These are phyloP conservation scores for Entomortierella parvispora DNA, from an alignment of 192 early-diverging fungal species.

Conservation along the genomic window DNA sequence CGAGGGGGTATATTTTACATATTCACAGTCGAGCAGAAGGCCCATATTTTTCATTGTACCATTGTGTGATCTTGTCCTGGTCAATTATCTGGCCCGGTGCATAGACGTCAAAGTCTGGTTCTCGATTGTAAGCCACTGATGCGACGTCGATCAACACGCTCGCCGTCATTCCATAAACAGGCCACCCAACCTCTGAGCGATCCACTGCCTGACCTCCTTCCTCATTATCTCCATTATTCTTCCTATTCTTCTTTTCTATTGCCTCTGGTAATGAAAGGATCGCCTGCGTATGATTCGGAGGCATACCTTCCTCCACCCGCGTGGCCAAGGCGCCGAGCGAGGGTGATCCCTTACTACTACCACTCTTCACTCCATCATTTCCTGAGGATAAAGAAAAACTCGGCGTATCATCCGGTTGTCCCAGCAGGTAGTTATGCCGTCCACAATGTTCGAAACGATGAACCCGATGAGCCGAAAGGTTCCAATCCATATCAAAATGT, in stretches of 20 bases:
- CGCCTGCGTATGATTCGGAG: no score
- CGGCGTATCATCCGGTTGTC: not conserved
- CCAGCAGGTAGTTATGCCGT: slow-evolving; percentile 8
- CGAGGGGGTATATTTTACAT: no score
- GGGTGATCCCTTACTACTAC: no score
- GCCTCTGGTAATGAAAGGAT: not conserved
- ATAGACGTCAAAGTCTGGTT: slow-evolving; percentile 22
- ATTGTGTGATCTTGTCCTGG: not conserved
- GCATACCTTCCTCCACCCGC: not conserved
- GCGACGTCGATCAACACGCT: slow-evolving; percentile 28
- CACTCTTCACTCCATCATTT: not conserved
- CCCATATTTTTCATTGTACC: slow-evolving; percentile 23
- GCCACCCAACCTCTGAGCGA: slow-evolving; percentile 28
- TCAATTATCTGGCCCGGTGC: slow-evolving; percentile 18
- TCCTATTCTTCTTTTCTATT: not conserved
- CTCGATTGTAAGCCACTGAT: slow-evolving; percentile 20
- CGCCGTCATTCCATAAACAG: slow-evolving; percentile 41
- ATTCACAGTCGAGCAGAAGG: not conserved
- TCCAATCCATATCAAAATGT: slow-evolving; percentile 35
- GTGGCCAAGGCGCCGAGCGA: no score
- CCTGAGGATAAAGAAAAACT: not conserved
- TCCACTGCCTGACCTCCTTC: not conserved
- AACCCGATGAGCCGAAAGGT: slow-evolving; percentile 1
- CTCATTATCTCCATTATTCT: not conserved
- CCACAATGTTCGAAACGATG: slow-evolving; percentile 37